phyloP scores from a whole-genome alignment of 371 early-diverging fungal genomes.

The Massospora cicadina region DNA sequence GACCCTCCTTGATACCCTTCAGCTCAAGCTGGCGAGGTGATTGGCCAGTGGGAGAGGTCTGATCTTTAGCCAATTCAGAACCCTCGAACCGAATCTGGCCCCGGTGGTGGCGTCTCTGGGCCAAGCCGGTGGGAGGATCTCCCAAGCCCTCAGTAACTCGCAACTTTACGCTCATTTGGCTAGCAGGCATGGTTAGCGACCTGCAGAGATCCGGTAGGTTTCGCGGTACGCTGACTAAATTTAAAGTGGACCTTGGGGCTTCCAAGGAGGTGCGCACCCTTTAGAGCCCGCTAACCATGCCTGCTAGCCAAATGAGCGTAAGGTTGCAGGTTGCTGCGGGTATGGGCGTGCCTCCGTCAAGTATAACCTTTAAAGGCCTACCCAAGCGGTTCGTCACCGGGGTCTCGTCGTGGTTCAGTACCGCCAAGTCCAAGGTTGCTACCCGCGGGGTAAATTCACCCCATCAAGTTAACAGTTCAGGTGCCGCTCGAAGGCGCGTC shows the following conservation, averaged over 20 bases:
- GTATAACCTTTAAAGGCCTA: background rate
- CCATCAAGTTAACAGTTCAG: too few species aligned
- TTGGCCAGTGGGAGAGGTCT: too few species aligned
- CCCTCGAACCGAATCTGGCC: background rate
- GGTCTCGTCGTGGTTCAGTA: constrained; percentile 3
- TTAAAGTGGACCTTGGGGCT: background rate
- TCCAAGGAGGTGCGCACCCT: background rate
- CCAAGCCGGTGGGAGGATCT: background rate
- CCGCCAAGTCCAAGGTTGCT: background rate
- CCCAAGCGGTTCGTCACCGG: background rate
- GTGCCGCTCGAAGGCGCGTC: too few species aligned
- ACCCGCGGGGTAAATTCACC: background rate
- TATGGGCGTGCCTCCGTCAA: background rate
- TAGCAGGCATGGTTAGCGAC: background rate
- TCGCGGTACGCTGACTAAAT: background rate
- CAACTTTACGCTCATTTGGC: background rate
- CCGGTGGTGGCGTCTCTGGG: background rate
- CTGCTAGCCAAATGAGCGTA: background rate
- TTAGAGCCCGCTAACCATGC: background rate
- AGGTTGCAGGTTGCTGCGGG: background rate
- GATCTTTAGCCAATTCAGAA: too few species aligned
- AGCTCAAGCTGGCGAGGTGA: constrained; percentile 1
- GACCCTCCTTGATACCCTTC: constrained; percentile 3
- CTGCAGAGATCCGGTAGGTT: background rate
- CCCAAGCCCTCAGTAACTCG: background rate